A percentile compares a stretch with the other conserved stretches of the same genome.
Evolutionary conservation across 441 rosid genomes (phyloP).

Genomic region (Eruca vesicaria): DNA sequence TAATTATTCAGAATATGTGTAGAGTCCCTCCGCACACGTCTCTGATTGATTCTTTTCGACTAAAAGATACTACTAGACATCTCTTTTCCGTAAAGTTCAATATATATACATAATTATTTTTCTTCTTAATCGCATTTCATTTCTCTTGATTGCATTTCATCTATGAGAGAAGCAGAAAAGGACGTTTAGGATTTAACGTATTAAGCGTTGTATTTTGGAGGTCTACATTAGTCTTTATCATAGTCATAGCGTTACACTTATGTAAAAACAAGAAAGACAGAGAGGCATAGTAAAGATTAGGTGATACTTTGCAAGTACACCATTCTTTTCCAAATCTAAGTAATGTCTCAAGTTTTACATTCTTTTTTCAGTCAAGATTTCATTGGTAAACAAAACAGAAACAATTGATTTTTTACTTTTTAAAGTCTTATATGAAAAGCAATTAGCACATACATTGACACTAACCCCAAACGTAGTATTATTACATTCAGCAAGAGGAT

Average conservation of each 20-base stretch:
- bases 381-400: not conserved
- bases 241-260: not conserved
- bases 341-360: slow-evolving; percentile 12
- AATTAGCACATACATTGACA: not conserved
- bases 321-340: slow-evolving; percentile 27
- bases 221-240: not conserved
- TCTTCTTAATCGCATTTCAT: not conserved
- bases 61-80: not conserved
- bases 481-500: not conserved
- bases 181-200: not conserved
- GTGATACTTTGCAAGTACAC: slow-evolving; percentile 17
- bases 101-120: not conserved
- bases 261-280: slow-evolving; percentile 28
- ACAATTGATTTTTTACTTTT: not conserved
- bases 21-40: slow-evolving; percentile 32
- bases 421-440: not conserved
- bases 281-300: slow-evolving; percentile 25
- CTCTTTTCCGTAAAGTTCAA: slow-evolving; percentile 37
- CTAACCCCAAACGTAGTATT: not conserved
- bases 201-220: not conserved
- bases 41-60: slow-evolving; percentile 12
- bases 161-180: not conserved
- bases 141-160: slow-evolving; percentile 3
- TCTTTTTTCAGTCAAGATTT: not conserved
- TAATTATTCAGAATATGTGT: not conserved